Conservation (phyloP, 1,284 basidiomycete genomes). For the Pseudozyma sp. region DNA sequence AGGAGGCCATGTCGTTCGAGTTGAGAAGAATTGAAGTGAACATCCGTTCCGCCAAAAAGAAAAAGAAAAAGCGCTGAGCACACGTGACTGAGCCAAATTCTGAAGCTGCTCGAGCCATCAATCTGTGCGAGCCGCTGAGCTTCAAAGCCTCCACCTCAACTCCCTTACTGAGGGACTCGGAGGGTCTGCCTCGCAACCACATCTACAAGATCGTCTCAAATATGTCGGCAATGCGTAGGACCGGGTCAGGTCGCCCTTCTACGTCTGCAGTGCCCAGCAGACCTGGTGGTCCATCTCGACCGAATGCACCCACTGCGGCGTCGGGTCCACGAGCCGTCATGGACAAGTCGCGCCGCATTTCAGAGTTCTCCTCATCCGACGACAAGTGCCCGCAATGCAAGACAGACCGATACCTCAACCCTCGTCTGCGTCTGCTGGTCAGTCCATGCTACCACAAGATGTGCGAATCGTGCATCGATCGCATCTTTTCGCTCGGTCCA, state of each 20-base stretch:
- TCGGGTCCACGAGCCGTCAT: constrained; percentile 43
- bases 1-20: not conserved
- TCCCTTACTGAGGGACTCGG: not conserved
- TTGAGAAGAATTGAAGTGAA: not conserved
- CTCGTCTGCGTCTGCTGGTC: constrained; percentile 90
- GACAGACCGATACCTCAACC: constrained; percentile 94
- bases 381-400: constrained; percentile 98
- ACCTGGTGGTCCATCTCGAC: constrained; percentile 41
- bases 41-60: not conserved
- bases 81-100: not conserved
- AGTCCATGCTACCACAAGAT: constrained; percentile 98
- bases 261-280: constrained; percentile 12
- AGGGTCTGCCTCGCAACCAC: not conserved
- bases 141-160: not conserved
- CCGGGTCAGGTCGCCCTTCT: constrained; percentile 23
- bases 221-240: constrained; percentile 38
- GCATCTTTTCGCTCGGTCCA: constrained; percentile 93
- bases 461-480: constrained; percentile 83
- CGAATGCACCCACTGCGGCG: constrained; percentile 15
- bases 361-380: constrained; percentile 61
- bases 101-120: not conserved
- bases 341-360: constrained; percentile 58
- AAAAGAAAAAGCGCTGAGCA: not conserved
- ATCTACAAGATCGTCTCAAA: not conserved
- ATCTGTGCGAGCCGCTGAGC: not conserved